Evolutionary conservation across 192 early-diverging fungal species (phyloP), one percentile per base, ranked within the genome.

Genomic region (Linnemannia schmuckeri): DNA sequence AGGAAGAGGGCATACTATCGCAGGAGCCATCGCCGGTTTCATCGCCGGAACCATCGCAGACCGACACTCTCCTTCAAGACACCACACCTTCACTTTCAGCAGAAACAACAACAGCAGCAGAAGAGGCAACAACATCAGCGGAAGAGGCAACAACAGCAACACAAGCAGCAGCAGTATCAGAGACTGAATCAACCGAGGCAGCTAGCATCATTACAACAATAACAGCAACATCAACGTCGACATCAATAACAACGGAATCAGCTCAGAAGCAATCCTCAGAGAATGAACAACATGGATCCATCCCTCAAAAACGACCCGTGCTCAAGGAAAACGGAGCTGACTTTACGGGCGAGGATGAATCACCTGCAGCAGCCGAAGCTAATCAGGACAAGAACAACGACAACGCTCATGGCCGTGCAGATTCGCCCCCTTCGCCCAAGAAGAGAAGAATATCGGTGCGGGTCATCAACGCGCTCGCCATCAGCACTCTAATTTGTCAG

Each of bases 401-500:
- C 18, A 17, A 75, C 52, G 33, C 33, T 17, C 42, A 57, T 37
- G 47, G 1, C 37, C 42, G 33, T 49, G 30, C 7, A 8, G 54
- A 75, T 17, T 70, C 72, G 27, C 49, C 74, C 46, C 37, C 46
- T 61, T 70, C 74, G 30, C 75, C 33, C 52, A 82, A 82, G 40
- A 66, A 69, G 55, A 74, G 80, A 76, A 69, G 80, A 70, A 71
- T 82, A 38, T 82, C 80, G 52, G 80, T 82, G 76, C 9, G 40
- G 2, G 66, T 71, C 13, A 68, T 33, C 24, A 35, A 6, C 66
- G 30, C 37, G 42, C 9, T 22, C 40, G 33, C 30, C 24, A 40
- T 27, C 55, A 30, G n/a, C 15, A 37, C 17, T 17, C 74, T 37
- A 13, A n/a, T 63, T n/a, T 8, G 46, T 37, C 63, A 2, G 7